Evolutionary conservation across 1,284 basidiomycete genomes (phyloP), one percentile per base, ranked within the genome.

Genomic region (Fomitopsis schrenkii): DNA sequence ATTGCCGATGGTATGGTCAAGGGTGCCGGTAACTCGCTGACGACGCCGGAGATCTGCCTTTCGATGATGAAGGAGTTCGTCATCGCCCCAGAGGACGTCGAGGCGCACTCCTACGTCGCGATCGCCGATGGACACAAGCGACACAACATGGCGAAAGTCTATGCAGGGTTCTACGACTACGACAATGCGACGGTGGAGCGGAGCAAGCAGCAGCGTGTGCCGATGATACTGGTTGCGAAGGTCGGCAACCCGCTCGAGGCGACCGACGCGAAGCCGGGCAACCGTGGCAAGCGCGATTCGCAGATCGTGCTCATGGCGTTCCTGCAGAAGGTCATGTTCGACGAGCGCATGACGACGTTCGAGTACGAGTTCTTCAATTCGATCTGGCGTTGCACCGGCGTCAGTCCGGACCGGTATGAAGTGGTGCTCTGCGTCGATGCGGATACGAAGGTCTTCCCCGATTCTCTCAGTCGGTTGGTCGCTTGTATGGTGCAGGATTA

Each of bases 311-410:
- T 99, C 64, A 98, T 99, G 97, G 87, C 86, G 57, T 99, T 99
- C 81, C 83, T 99, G 75, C 95, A 98, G 75, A 97, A 97, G 76
- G 97, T 98, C 67, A 98, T 98, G 86, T 99, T 98, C 74, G 97
- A 99, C 77, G 97, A 99, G 79, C 88, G 95, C 59, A 99, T 99
- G 97, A 96, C 94, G 63, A 97, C 97, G 48, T 93, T 99, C 74
- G 97, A 99, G 78, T 99, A 97, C 75, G 97, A 99, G 77, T 95
- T 99, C 73, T 99, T 99, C 88, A 97, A 98, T 76, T 91, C 95
- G 62, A 83, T 97, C 36, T 98, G 97, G 91, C 83, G 95, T 62
- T 90, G 91, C 52, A 97, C 96, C 63, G 97, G 97, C 55, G 88
- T 98, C 64, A 95, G 94, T 68, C 96, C 97, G 7, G 97, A 99